Percentiles rank a stretch among this genome's conserved stretches.
These are phyloP conservation scores for Cystobasidium sp. DNA, from an alignment of 1,284 basidiomycete genomes.

Conservation along the genomic window DNA sequence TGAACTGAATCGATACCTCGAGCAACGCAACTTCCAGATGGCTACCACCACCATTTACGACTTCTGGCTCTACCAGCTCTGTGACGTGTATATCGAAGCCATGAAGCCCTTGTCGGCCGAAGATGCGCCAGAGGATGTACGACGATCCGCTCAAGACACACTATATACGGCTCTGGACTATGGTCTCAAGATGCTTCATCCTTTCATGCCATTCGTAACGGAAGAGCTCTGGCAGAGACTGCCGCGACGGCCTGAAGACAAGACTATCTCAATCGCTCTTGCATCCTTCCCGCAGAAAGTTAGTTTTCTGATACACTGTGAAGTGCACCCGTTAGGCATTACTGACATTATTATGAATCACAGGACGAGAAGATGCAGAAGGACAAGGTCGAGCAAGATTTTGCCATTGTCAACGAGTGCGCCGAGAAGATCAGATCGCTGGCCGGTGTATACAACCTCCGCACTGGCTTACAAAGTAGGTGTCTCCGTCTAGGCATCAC, in stretches of 20 bases:
- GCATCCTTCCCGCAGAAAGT: conserved; percentile 79
- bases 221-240: conserved; percentile 98
- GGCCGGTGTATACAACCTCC: conserved; percentile 87
- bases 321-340: not conserved
- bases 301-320: conserved; percentile 55
- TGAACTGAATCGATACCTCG: conserved; percentile 76
- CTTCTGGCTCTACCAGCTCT: conserved; percentile 98
- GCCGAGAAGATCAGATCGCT: conserved; percentile 82
- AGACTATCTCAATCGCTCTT: conserved; percentile 85
- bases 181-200: conserved; percentile 87
- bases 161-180: conserved; percentile 92
- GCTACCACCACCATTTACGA: conserved; percentile 85
- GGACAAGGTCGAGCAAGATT: conserved; percentile 75
- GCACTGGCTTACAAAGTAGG: conserved; percentile 81
- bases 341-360: conserved; percentile 43
- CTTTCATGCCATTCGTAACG: conserved; percentile 99
- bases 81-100: conserved; percentile 98
- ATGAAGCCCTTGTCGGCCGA: conserved; percentile 96
- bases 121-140: conserved; percentile 64
- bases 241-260: conserved; percentile 79
- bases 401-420: conserved; percentile 82
- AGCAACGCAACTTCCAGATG: conserved; percentile 87
- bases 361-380: conserved; percentile 71
- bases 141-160: conserved; percentile 89
- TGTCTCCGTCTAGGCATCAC: conserved; percentile 39